Percentiles rank a stretch among this genome's conserved stretches.
phyloP scores from a whole-genome alignment of 768 basidiomycete genomes.

The Leccinum variicolor region DNA sequence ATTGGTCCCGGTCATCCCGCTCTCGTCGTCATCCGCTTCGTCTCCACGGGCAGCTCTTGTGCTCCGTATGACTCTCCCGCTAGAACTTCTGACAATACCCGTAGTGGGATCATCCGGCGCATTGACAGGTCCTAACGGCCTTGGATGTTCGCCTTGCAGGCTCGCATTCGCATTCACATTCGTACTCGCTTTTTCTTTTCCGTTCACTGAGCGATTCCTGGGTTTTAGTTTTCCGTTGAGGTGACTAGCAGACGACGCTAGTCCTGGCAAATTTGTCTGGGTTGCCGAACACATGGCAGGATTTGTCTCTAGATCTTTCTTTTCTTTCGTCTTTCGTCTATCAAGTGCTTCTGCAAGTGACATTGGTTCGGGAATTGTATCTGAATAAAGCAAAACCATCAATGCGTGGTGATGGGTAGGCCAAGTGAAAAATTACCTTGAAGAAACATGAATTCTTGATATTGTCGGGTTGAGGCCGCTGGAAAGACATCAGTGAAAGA shows the following conservation, averaged over 20 bases:
- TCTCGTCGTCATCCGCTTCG: slow-evolving; percentile 24
- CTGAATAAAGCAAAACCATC: slow-evolving; percentile 33
- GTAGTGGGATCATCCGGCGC: slow-evolving; percentile 18
- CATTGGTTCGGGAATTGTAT: slow-evolving; percentile 64
- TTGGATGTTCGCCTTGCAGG: slow-evolving; percentile 23
- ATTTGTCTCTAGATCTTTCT: slow-evolving; percentile 56
- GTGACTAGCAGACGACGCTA: slow-evolving; percentile 16
- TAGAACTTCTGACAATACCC: slow-evolving; percentile 27
- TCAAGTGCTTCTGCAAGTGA: slow-evolving; percentile 58
- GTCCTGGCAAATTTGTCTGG: slow-evolving; percentile 25
- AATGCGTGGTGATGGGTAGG: background rate
- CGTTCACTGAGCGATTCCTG: slow-evolving; percentile 37
- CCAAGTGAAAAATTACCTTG: slow-evolving; percentile 40
- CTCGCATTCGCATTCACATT: slow-evolving; percentile 33
- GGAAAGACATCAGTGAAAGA: slow-evolving; percentile 7
- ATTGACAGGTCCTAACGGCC: slow-evolving; percentile 17
- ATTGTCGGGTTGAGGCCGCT: slow-evolving; percentile 60
- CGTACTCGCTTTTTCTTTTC: slow-evolving; percentile 32
- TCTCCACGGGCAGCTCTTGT: slow-evolving; percentile 27
- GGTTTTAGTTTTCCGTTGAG: slow-evolving; percentile 37
- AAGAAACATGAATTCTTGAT: slow-evolving; percentile 73
- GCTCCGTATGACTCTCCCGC: slow-evolving; percentile 30
- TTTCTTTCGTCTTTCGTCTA: slow-evolving; percentile 49
- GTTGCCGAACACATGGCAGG: slow-evolving; percentile 45
- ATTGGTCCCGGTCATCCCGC: slow-evolving; percentile 14